Conservation (phyloP, 2,329 filamentous ascomycete genomes). For the Ascocoryne sarcoides region DNA sequence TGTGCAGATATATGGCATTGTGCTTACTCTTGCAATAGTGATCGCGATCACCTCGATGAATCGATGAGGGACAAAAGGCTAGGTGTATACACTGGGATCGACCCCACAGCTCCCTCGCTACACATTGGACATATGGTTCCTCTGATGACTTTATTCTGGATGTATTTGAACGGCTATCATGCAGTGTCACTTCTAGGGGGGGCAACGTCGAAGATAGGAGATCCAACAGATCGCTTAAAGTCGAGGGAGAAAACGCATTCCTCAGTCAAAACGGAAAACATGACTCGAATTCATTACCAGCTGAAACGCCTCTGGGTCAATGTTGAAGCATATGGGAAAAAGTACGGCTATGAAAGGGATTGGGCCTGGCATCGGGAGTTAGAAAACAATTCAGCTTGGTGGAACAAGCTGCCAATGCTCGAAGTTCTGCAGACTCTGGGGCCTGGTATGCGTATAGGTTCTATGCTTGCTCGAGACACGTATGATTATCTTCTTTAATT, state of each 20-base stretch:
- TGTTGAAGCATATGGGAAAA: conserved; percentile 55
- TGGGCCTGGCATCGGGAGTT: conserved; percentile 60
- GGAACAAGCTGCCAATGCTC: conserved; percentile 60
- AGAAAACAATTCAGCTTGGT: conserved; percentile 79
- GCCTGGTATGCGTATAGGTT: conserved; percentile 64
- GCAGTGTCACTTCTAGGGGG: conserved; percentile 62
- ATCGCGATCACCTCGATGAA: conserved; percentile 46
- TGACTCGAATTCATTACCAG: conserved; percentile 60
- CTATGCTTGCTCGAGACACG: conserved; percentile 85
- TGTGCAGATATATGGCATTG: no score
- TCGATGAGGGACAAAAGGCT: conserved; percentile 58
- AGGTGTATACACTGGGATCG: conserved; percentile 71
- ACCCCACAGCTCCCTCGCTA: conserved; percentile 71
- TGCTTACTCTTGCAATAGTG: no score
- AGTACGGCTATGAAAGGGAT: conserved; percentile 56
- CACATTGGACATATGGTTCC: conserved; percentile 76
- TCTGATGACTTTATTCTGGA: conserved; percentile 77
- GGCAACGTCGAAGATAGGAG: conserved; percentile 69
- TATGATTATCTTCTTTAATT: conserved; percentile 38
- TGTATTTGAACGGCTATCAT: conserved; percentile 67
- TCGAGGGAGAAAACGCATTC: conserved; percentile 47
- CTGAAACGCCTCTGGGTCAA: conserved; percentile 66
- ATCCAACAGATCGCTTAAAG: conserved; percentile 62
- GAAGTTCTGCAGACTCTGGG: conserved; percentile 72
- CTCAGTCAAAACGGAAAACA: conserved; percentile 51